These are phyloP conservation scores for Xylaria sp. DNA, from an alignment of 2,329 filamentous ascomycete genomes.

Conservation along the genomic window DNA sequence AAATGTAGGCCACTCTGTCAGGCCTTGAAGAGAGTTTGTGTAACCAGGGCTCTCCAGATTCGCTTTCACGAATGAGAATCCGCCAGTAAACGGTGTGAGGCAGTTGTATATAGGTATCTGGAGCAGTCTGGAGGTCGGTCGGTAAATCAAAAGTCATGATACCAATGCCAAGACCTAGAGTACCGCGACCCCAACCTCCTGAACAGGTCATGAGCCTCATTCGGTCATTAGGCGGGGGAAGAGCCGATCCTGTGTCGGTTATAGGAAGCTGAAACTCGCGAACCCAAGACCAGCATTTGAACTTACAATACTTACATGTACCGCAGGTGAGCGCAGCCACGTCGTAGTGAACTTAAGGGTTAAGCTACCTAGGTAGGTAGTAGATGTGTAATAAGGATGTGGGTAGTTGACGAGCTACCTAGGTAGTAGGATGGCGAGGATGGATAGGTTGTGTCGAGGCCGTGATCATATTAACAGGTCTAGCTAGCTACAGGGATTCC, in stretches of 20 bases:
- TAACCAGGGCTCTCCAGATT: neutral
- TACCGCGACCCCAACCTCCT: constrained; percentile 18
- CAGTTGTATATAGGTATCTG: neutral
- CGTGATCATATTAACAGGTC: constrained; percentile 2
- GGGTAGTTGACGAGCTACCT: neutral
- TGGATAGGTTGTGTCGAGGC: neutral
- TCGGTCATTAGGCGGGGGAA: constrained; percentile 11
- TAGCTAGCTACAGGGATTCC: constrained; percentile 21
- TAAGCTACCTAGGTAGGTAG: too few species aligned
- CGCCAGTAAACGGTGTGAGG: neutral
- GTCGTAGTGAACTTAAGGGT: too few species aligned
- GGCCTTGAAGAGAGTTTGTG: neutral
- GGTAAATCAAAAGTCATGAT: constrained; percentile 1
- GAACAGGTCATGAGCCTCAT: constrained; percentile 26
- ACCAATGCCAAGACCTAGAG: constrained; percentile 13
- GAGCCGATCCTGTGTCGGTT: constrained; percentile 23
- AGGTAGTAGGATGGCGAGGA: neutral
- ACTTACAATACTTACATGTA: too few species aligned
- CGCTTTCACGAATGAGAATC: neutral
- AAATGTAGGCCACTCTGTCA: neutral
- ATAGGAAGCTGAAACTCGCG: constrained; percentile 22
- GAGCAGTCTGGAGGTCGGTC: too few species aligned
- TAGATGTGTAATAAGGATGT: too few species aligned
- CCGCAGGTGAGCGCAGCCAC: too few species aligned
- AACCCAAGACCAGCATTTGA: neutral